phyloP scores from a whole-genome alignment of 2,329 filamentous ascomycete genomes.

The Parastagonospora avenae region DNA sequence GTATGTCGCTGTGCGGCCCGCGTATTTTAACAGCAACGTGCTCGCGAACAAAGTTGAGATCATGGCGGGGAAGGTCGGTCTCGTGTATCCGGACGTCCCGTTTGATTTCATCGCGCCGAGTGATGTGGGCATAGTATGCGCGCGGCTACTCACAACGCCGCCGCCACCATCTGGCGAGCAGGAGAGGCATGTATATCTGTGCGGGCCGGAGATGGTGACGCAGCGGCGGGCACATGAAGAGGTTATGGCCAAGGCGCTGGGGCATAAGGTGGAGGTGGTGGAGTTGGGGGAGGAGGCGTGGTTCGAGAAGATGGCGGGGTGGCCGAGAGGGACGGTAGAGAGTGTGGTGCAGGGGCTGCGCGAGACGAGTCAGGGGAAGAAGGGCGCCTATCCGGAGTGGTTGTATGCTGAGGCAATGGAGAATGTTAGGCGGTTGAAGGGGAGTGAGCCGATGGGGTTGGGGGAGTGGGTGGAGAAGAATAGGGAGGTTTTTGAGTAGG shows the following conservation, averaged over 20 bases:
- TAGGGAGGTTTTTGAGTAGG: not conserved
- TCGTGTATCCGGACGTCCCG: not conserved
- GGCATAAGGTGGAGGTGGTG: slow-evolving; percentile 5
- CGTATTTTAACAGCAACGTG: slow-evolving; percentile 53
- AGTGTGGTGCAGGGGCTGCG: slow-evolving; percentile 45
- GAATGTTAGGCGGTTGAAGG: slow-evolving; percentile 8
- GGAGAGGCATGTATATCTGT: not conserved
- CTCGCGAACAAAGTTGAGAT: slow-evolving; percentile 19
- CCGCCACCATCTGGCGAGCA: not conserved
- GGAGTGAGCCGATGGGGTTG: slow-evolving; percentile 9
- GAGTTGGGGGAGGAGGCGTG: slow-evolving; percentile 4
- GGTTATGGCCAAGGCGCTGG: slow-evolving; percentile 5
- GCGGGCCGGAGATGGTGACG: not conserved
- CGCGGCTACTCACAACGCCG: not conserved
- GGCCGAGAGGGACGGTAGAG: slow-evolving; percentile 5
- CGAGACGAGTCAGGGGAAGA: slow-evolving; percentile 60
- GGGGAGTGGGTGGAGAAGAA: slow-evolving; percentile 9
- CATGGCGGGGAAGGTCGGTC: not conserved
- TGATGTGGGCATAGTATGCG: not conserved
- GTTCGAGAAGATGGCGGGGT: not conserved
- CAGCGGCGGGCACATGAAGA: not conserved
- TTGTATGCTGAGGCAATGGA: slow-evolving; percentile 30
- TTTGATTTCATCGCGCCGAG: not conserved
- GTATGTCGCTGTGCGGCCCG: slow-evolving; percentile 52
- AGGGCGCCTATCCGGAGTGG: slow-evolving; percentile 20